These are phyloP conservation scores for Coniosporium tulheliwenetii DNA, from an alignment of 2,329 filamentous ascomycete genomes.

Conservation along the genomic window DNA sequence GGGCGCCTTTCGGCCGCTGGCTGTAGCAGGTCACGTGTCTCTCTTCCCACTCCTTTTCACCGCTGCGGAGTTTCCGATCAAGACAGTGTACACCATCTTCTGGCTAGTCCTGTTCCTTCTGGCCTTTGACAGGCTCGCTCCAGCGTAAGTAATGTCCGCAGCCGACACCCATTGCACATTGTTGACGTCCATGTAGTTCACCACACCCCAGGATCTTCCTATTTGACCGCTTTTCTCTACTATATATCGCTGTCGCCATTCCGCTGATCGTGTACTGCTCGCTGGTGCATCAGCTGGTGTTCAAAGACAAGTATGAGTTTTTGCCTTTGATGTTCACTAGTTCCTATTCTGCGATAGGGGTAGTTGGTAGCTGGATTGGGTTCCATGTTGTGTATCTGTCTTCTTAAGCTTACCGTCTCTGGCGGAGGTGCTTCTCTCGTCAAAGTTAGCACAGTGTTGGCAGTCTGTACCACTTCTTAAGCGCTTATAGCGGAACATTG, in stretches of 20 bases:
- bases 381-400: conserved; percentile 83
- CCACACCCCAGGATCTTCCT: conserved; percentile 70
- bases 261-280: conserved; percentile 84
- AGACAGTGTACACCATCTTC: conserved; percentile 80
- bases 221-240: conserved; percentile 74
- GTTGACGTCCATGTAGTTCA: conserved; percentile 28
- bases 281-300: conserved; percentile 65
- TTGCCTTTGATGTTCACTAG: conserved; percentile 94
- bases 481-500: no score
- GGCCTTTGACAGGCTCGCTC: conserved; percentile 74
- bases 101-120: conserved; percentile 82
- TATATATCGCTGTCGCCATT: conserved; percentile 82
- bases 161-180: not conserved
- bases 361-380: conserved; percentile 87
- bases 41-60: conserved; percentile 91
- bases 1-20: conserved; percentile 78
- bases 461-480: no score
- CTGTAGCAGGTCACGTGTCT: conserved; percentile 86
- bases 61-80: conserved; percentile 80
- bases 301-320: conserved; percentile 74
- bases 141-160: conserved; percentile 37
- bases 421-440: no score
- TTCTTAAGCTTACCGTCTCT: conserved; percentile 3
- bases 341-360: conserved; percentile 85
- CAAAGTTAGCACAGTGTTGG: no score